phyloP scores from a whole-genome alignment of 768 basidiomycete species.

The Naematelia aurantialba region DNA sequence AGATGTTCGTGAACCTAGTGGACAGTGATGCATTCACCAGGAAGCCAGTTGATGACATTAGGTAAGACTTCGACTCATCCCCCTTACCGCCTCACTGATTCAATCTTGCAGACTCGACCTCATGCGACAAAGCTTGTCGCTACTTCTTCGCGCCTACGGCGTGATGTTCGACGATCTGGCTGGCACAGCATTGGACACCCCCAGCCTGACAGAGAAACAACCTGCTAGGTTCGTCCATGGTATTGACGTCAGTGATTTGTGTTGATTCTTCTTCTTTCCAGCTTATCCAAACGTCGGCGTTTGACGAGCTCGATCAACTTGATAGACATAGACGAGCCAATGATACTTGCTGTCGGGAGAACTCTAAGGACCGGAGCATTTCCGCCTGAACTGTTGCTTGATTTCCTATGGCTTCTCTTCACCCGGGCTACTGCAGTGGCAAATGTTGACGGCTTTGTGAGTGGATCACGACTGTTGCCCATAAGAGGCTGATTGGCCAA shows the following conservation, averaged over 20 bases:
- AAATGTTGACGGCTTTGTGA: slow-evolving; percentile 32
- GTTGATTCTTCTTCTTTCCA: not conserved
- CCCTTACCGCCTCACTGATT: not conserved
- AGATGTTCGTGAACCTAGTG: slow-evolving; percentile 5
- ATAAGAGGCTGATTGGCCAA: not conserved
- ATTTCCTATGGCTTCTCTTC: slow-evolving; percentile 37
- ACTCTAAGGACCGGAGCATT: slow-evolving; percentile 8
- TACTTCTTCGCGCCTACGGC: slow-evolving; percentile 27
- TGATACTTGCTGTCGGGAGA: slow-evolving; percentile 15
- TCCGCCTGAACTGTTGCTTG: slow-evolving; percentile 21
- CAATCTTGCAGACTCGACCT: slow-evolving; percentile 9
- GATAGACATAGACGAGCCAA: slow-evolving; percentile 12
- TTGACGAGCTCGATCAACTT: not conserved
- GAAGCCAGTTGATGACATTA: not conserved
- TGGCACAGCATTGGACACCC: not conserved
- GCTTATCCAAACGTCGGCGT: slow-evolving; percentile 7
- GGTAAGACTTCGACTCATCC: not conserved
- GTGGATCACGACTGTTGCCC: slow-evolving; percentile 2
- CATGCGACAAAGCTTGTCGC: slow-evolving; percentile 11
- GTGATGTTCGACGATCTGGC: slow-evolving; percentile 19
- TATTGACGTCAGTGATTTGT: not conserved
- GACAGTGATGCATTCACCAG: not conserved
- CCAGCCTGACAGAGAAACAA: slow-evolving; percentile 12
- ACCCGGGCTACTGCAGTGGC: slow-evolving; percentile 15
- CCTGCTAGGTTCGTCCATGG: slow-evolving; percentile 18